A percentile compares a stretch with the other conserved stretches of the same genome.
These are phyloP conservation scores for Sclerotinia trifoliorum DNA, from an alignment of 2,329 filamentous ascomycete species.

Conservation along the genomic window DNA sequence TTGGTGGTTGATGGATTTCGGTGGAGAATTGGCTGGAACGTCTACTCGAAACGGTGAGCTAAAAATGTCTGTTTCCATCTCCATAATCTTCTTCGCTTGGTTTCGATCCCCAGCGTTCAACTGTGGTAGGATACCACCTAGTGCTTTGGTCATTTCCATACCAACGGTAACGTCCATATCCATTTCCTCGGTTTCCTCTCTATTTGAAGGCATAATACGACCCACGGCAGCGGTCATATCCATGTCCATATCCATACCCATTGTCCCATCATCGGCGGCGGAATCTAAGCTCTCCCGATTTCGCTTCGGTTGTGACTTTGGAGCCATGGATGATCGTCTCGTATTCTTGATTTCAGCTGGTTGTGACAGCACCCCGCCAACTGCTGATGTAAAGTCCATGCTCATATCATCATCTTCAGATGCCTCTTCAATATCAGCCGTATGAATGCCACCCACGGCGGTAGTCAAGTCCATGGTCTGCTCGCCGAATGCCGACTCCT, in stretches of 20 bases:
- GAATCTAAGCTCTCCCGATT: constrained; percentile 42
- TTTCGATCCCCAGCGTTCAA: constrained; percentile 44
- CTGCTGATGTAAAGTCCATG: constrained; percentile 72
- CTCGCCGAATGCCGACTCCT: constrained; percentile 37
- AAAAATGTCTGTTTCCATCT: constrained; percentile 53
- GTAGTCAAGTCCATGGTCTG: constrained; percentile 56
- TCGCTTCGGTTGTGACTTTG: constrained; percentile 22
- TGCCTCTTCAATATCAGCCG: constrained; percentile 39
- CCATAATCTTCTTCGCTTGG: constrained; percentile 57
- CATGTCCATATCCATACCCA: constrained; percentile 26
- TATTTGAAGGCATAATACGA: constrained; percentile 44
- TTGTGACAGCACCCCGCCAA: constrained; percentile 53
- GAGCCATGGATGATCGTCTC: constrained; percentile 29
- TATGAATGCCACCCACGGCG: constrained; percentile 54
- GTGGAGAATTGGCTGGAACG: constrained; percentile 42
- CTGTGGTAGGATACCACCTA: constrained; percentile 54
- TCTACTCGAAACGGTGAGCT: constrained; percentile 46
- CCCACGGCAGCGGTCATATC: constrained; percentile 50
- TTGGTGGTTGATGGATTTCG: constrained; percentile 40
- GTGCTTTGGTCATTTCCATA: constrained; percentile 64
- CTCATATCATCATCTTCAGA: constrained; percentile 65
- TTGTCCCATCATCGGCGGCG: constrained; percentile 38
- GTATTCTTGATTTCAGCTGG: constrained; percentile 40
- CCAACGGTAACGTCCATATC: constrained; percentile 45
- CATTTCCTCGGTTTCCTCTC: constrained; percentile 42